Evolutionary conservation across 2,329 filamentous ascomycete genomes (phyloP).

Genomic region (Cladosporium sp.): DNA sequence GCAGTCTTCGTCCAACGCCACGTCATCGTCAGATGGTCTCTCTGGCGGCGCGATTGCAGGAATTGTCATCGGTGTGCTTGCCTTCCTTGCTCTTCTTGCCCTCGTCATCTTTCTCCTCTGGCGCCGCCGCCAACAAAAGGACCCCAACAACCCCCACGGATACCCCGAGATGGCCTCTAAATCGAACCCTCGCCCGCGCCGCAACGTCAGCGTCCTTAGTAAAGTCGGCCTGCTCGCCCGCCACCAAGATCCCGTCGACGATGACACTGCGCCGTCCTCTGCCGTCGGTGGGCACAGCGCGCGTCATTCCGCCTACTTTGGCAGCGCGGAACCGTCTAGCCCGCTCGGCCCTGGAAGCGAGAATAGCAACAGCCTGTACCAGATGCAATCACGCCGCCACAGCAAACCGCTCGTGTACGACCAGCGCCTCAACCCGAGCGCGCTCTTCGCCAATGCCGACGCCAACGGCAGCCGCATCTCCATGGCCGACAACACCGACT

Average conservation of each 20-base stretch:
- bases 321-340: constrained; percentile 26
- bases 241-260: constrained; percentile 3
- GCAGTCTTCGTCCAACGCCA: constrained; percentile 17
- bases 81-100: constrained; percentile 32
- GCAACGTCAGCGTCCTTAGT: constrained; percentile 45
- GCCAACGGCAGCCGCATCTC: constrained; percentile 43
- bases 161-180: constrained; percentile 8
- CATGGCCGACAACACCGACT: constrained; percentile 43
- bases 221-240: constrained; percentile 39
- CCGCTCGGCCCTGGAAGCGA: constrained; percentile 19
- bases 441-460: constrained; percentile 37
- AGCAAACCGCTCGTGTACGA: constrained; percentile 43
- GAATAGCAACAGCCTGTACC: constrained; percentile 8
- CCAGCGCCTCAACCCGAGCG: constrained; percentile 43
- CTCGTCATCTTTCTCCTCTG: constrained; percentile 35
- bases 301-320: constrained; percentile 28
- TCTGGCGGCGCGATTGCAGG: constrained; percentile 43
- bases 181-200: constrained; percentile 16
- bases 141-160: constrained; percentile 1
- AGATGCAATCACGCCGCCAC: constrained; percentile 23
- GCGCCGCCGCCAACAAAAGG: constrained; percentile 23
- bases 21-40: constrained; percentile 15
- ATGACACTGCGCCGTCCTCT: constrained; percentile 3
- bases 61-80: constrained; percentile 39
- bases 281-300: constrained; percentile 22